These are phyloP conservation scores for Trichoderma arundinaceum DNA, from an alignment of 2,329 filamentous ascomycete species.

Conservation along the genomic window DNA sequence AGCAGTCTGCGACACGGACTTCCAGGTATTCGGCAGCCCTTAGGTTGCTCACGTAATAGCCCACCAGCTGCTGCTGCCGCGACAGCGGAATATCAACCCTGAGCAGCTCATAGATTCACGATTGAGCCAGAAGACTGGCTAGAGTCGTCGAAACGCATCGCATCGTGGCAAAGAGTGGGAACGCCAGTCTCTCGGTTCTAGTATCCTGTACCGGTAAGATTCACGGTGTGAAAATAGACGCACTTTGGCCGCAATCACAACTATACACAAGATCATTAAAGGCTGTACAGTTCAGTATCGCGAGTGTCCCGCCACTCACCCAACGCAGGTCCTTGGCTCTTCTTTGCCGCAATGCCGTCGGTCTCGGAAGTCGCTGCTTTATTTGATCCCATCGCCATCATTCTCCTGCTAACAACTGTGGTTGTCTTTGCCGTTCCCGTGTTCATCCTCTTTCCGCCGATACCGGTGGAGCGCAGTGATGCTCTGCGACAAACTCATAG, in stretches of 20 bases:
- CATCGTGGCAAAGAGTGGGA: not conserved
- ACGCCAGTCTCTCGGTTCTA: not conserved
- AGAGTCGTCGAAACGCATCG: not conserved
- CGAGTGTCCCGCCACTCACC: not conserved
- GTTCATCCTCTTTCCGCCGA: slow-evolving; percentile 60
- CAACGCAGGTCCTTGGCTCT: slow-evolving; percentile 15
- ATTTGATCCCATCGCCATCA: slow-evolving; percentile 43
- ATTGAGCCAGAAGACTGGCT: not conserved
- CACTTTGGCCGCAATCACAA: not conserved
- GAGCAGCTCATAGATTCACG: not conserved
- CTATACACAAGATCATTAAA: not conserved
- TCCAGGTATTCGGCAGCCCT: not conserved
- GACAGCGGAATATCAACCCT: not conserved
- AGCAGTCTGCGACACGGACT: not conserved
- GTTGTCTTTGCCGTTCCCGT: slow-evolving; percentile 60
- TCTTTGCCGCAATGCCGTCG: slow-evolving; percentile 34
- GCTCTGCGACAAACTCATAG: slow-evolving; percentile 61
- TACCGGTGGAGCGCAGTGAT: slow-evolving; percentile 59
- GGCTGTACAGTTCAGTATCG: not conserved
- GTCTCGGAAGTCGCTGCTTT: slow-evolving; percentile 36
- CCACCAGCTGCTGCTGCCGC: not conserved
- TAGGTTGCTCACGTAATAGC: slow-evolving; percentile 19
- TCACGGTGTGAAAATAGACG: not conserved
- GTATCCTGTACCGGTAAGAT: not conserved
- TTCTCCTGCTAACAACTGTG: slow-evolving; percentile 53